Evolutionary conservation across 768 basidiomycete genomes (phyloP), one percentile per base, ranked within the genome.

Genomic region (Gymnopilus dilepis): DNA sequence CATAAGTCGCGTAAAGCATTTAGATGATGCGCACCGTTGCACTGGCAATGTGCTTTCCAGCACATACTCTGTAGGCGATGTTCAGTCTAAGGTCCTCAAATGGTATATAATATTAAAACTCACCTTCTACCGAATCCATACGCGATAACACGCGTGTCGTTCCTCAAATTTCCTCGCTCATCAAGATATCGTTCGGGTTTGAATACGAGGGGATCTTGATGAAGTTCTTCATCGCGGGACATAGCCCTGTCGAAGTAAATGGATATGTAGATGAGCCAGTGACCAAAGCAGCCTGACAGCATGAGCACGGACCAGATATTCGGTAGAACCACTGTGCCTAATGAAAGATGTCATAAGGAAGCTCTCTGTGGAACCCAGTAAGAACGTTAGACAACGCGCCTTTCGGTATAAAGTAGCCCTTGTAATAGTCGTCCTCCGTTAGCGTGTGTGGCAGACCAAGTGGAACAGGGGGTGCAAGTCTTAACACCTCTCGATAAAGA

Each of bases 201-300:
- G 60, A 80, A 80, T 7, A 40, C 64, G 19, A 72, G 64, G 2
- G 77, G 76, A 34, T 77, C 70, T 0, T 72, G 71, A 51, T 75
- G 78, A 3, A 74, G 57, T 3, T 67, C 67, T 22, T 75, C 70
- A 59, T 78, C 74, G 31, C 74, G 75, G 56, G 69, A 57, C 56
- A 61, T 63, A 22, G 59, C 60, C 64, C 64, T 60, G 24, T 26
- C 13, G 8, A 26, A 12, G 17, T 24, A 24, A 3, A 24, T 11
- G 5, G 24, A 5, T 45, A 45, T 45, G 8, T 26, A 19, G 4
- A 4, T 5, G 9, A 6, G 8, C 3, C 12, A 45, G 12, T 8
- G 34, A 34, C 8, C 17, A 8, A 31, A 26, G 2, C 19, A n/a
- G 21, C 11, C 30, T 5, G 9, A 52, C 28, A 15, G 1, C 8